Evolutionary conservation across 2,329 filamentous ascomycete genomes (phyloP).

Genomic region (Zasmidium citrigriseum): DNA sequence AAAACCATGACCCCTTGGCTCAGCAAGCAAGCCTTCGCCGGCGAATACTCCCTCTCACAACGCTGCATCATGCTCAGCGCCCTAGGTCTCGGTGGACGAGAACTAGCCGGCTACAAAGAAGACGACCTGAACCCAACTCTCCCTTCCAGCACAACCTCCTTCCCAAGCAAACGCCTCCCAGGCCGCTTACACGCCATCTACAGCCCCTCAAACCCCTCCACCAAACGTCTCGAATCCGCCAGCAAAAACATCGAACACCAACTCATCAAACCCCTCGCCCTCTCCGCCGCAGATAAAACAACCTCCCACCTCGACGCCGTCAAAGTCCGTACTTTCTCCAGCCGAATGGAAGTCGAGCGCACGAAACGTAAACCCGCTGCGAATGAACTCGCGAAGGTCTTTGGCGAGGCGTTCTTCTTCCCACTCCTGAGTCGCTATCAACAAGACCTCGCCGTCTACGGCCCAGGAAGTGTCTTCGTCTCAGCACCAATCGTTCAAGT

Average conservation of each 20-base stretch:
- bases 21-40: constrained; percentile 81
- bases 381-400: constrained; percentile 76
- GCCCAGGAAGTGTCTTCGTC: constrained; percentile 57
- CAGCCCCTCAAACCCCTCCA: constrained; percentile 26
- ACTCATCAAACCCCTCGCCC: constrained; percentile 80
- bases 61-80: constrained; percentile 79
- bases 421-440: constrained; percentile 74
- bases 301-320: constrained; percentile 75
- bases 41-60: constrained; percentile 86
- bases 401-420: constrained; percentile 79
- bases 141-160: constrained; percentile 43
- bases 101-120: constrained; percentile 75
- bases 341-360: constrained; percentile 65
- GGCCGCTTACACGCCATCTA: constrained; percentile 73
- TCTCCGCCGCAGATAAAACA: constrained; percentile 74
- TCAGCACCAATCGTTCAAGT: constrained; percentile 74
- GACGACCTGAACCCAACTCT: constrained; percentile 46
- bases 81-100: constrained; percentile 77
- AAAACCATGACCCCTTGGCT: constrained; percentile 81
- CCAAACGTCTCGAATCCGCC: constrained; percentile 68
- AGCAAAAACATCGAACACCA: constrained; percentile 66
- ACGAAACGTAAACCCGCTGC: constrained; percentile 61
- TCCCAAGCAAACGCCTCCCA: constrained; percentile 81
- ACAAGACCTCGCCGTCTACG: constrained; percentile 36
- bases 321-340: constrained; percentile 87